Conservation (phyloP, 1,284 basidiomycete species). For the Leccinum fuscescens region DNA sequence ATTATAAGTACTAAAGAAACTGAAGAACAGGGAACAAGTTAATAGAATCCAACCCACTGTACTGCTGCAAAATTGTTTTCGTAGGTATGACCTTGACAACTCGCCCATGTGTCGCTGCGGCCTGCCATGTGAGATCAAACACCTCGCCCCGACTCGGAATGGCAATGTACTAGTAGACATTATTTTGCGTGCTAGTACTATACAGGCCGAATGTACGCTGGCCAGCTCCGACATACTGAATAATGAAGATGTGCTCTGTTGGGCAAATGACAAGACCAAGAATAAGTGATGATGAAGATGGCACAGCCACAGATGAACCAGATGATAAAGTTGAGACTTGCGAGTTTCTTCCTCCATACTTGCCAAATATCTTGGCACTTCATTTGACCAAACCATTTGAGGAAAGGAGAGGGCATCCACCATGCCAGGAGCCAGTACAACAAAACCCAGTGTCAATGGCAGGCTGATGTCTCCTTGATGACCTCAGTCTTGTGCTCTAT, state of each 20-base stretch:
- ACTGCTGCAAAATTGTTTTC: constrained; percentile 71
- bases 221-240: constrained; percentile 79
- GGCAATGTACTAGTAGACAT: constrained; percentile 63
- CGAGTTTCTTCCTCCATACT: constrained; percentile 97
- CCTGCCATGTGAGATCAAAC: constrained; percentile 65
- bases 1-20: constrained; percentile 3
- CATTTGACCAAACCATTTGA: constrained; percentile 80
- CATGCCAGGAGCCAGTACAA: constrained; percentile 90
- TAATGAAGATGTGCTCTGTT: constrained; percentile 71
- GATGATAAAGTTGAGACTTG: constrained; percentile 87
- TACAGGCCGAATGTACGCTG: constrained; percentile 50
- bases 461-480: constrained; percentile 61
- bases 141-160: constrained; percentile 84
- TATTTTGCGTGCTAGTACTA: constrained; percentile 60
- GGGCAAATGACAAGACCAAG: constrained; percentile 92
- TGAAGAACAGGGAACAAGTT: constrained; percentile 84
- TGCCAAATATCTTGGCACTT: constrained; percentile 91
- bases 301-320: constrained; percentile 90
- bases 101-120: constrained; percentile 62
- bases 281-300: constrained; percentile 88
- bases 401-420: constrained; percentile 76
- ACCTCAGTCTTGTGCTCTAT: constrained; percentile 87
- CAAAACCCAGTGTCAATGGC: constrained; percentile 79
- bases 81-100: constrained; percentile 74
- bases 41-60: constrained; percentile 79